Conservation (phyloP, 257 asterid genomes). For the Nicotiana paniculata region DNA sequence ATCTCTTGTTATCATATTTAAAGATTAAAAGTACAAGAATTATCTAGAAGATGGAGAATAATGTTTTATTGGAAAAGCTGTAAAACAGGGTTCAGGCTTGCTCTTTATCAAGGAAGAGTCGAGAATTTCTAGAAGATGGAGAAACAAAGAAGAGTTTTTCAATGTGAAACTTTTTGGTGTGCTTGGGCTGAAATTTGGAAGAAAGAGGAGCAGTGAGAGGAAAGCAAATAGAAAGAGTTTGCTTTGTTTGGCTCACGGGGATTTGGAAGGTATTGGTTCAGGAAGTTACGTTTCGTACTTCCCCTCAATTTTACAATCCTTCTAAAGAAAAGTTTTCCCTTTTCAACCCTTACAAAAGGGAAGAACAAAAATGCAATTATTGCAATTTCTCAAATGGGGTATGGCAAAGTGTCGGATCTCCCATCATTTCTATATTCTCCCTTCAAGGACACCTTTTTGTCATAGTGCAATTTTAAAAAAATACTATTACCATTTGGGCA, state of each 20-base stretch:
- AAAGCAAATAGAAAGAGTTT: background rate
- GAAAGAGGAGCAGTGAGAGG: background rate
- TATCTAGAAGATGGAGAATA: too few species aligned
- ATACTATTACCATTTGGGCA: conserved; percentile 47
- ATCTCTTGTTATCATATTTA: background rate
- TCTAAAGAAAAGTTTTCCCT: background rate
- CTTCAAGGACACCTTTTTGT: background rate
- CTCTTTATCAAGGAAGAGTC: background rate
- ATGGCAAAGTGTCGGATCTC: background rate
- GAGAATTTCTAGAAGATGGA: background rate
- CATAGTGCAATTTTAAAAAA: background rate
- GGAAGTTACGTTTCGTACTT: background rate
- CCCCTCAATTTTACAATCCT: background rate
- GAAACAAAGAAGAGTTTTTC: background rate
- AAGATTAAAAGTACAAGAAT: background rate
- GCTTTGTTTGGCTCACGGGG: background rate
- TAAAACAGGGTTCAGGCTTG: background rate
- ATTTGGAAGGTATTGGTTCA: background rate
- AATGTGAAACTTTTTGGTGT: background rate
- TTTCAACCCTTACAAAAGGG: background rate
- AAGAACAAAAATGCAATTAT: background rate
- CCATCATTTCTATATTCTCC: background rate
- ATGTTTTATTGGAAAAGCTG: background rate
- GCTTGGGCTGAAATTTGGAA: background rate
- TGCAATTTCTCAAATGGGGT: conserved; percentile 1